Percentiles rank a stretch among this genome's conserved stretches.
These are phyloP conservation scores for Ceriops zippeliana DNA, from an alignment of 345 rosid genomes.

Conservation along the genomic window DNA sequence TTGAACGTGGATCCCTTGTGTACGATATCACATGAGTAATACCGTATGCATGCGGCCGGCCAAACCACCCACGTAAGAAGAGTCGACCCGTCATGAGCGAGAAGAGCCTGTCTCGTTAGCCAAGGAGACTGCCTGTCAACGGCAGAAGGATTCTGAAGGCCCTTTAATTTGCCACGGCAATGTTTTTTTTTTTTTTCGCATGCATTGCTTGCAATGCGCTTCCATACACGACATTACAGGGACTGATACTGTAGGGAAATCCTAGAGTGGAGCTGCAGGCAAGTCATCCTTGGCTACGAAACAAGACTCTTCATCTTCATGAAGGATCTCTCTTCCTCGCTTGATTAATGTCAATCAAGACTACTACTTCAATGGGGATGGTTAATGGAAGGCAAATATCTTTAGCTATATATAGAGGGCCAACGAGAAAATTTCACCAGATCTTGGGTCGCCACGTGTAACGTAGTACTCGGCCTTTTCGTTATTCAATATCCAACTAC, in stretches of 20 bases:
- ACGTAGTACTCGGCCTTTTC: not conserved
- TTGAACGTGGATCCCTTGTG: too few species aligned
- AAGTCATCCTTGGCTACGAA: conserved; percentile 55
- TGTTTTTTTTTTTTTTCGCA: not conserved
- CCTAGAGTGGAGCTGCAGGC: conserved; percentile 26
- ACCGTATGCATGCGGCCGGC: too few species aligned
- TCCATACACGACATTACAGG: too few species aligned
- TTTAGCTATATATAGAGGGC: not conserved
- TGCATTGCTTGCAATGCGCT: too few species aligned
- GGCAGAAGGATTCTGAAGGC: not conserved
- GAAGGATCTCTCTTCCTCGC: conserved; percentile 29
- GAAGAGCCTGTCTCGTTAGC: conserved; percentile 41
- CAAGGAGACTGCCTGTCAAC: conserved; percentile 46
- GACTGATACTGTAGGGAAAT: not conserved
- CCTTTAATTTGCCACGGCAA: not conserved
- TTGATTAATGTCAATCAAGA: not conserved
- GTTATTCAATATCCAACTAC: not conserved
- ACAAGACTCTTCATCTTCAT: conserved; percentile 36
- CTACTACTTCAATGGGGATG: not conserved
- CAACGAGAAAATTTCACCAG: too few species aligned
- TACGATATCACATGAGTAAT: too few species aligned
- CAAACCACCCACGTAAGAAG: conserved; percentile 17
- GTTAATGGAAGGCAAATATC: not conserved
- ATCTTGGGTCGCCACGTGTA: too few species aligned
- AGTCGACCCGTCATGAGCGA: conserved; percentile 34